phyloP scores from a whole-genome alignment of 2,329 filamentous ascomycete genomes.

The Cladosporium sp. region DNA sequence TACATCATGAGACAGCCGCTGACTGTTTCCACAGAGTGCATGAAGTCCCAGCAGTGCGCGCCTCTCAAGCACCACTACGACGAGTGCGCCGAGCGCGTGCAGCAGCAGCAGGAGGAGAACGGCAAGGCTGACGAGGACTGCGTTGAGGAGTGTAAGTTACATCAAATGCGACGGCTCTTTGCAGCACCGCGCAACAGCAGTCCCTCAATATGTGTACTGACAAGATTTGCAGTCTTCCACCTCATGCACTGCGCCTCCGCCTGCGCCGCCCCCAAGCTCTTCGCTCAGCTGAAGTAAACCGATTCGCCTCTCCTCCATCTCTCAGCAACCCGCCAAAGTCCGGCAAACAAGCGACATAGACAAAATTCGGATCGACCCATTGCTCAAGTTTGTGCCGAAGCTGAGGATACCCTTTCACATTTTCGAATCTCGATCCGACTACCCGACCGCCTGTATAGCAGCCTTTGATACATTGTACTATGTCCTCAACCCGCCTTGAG shows the following conservation, averaged over 20 bases:
- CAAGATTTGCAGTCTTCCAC: constrained; percentile 75
- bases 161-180: background rate
- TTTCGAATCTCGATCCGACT: constrained; percentile 1
- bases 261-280: constrained; percentile 95
- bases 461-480: constrained; percentile 29
- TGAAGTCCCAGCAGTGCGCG: constrained; percentile 75
- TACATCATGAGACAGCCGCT: background rate
- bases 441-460: constrained; percentile 29
- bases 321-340: background rate
- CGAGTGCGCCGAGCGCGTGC: constrained; percentile 94
- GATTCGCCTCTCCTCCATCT: background rate
- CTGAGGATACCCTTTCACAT: background rate
- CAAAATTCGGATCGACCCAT: background rate
- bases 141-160: constrained; percentile 90
- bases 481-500: constrained; percentile 11
- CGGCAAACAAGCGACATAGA: background rate
- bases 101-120: constrained; percentile 61
- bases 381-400: background rate
- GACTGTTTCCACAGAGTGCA: constrained; percentile 62
- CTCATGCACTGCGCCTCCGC: constrained; percentile 89
- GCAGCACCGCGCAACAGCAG: background rate
- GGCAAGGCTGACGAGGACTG: constrained; percentile 86
- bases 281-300: constrained; percentile 77
- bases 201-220: background rate
- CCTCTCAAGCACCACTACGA: constrained; percentile 96